phyloP scores from a whole-genome alignment of 441 rosid genomes.

The Pelargonium fulgidum region DNA sequence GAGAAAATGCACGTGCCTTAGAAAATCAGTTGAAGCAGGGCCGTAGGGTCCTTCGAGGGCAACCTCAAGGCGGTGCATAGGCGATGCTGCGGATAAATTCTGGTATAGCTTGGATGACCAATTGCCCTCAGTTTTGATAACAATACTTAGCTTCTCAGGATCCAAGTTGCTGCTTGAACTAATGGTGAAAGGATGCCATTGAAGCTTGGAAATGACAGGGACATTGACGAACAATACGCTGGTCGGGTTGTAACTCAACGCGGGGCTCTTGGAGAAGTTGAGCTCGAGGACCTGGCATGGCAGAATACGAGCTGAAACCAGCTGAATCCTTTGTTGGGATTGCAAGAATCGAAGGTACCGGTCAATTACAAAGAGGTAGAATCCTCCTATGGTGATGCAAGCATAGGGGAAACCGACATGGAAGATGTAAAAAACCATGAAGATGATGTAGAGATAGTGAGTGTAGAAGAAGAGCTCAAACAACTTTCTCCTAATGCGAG shows the following conservation, averaged over 20 bases:
- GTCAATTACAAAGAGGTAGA: conserved; percentile 57
- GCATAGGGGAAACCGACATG: conserved; percentile 52
- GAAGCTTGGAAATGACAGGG: conserved; percentile 42
- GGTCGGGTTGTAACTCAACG: conserved; percentile 35
- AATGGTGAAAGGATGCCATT: conserved; percentile 57
- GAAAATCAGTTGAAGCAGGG: conserved; percentile 26
- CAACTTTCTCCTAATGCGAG: conserved; percentile 39
- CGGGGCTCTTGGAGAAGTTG: conserved; percentile 41
- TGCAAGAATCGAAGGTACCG: conserved; percentile 58
- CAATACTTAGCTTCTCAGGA: conserved; percentile 36
- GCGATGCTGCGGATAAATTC: conserved; percentile 25
- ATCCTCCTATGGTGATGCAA: conserved; percentile 42
- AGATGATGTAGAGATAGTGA: conserved; percentile 48
- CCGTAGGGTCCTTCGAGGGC: conserved; percentile 56
- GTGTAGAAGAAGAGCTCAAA: conserved; percentile 66
- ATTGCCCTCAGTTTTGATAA: conserved; percentile 42
- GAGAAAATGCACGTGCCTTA: not conserved
- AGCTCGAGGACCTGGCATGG: conserved; percentile 44
- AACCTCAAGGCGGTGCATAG: conserved; percentile 30
- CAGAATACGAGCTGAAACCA: conserved; percentile 48
- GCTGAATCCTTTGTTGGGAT: conserved; percentile 37
- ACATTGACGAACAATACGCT: conserved; percentile 45
- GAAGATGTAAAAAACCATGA: conserved; percentile 47
- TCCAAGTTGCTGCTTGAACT: conserved; percentile 41
- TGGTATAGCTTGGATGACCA: conserved; percentile 40